Evolutionary conservation across 495 filamentous ascomycete genomes (phyloP).

Genomic region (Aspergillus diversus): DNA sequence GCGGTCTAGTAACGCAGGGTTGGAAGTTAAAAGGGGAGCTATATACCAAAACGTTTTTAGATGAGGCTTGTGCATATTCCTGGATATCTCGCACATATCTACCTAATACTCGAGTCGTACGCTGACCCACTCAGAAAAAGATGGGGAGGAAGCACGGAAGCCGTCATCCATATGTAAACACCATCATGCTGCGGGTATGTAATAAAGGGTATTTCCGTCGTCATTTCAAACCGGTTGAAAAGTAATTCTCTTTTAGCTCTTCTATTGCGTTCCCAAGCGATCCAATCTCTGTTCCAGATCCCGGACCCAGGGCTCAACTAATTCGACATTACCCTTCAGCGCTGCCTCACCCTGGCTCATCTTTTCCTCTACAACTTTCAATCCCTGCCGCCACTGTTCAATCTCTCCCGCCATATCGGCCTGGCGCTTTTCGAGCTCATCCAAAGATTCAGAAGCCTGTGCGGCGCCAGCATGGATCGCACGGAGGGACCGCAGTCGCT

Average conservation of each 20-base stretch:
- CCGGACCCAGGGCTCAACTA: constrained; percentile 87
- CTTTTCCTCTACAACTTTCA: constrained; percentile 76
- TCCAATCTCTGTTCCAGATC: constrained; percentile 78
- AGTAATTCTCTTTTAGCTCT: background rate
- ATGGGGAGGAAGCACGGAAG: background rate
- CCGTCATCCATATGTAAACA: background rate
- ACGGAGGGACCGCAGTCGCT: constrained; percentile 80
- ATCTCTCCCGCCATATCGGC: constrained; percentile 83
- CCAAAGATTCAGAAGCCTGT: constrained; percentile 77
- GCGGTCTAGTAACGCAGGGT: too few species aligned
- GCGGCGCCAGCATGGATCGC: constrained; percentile 87
- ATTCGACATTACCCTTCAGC: constrained; percentile 76
- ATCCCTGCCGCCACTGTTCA: constrained; percentile 79
- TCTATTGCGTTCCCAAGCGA: constrained; percentile 40
- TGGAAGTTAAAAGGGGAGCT: too few species aligned
- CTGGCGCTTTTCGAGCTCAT: constrained; percentile 76
- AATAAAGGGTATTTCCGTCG: constrained; percentile 18
- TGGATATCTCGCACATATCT: too few species aligned
- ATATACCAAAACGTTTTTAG: too few species aligned
- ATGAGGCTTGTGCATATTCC: too few species aligned
- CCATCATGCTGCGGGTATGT: background rate
- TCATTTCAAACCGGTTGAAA: background rate
- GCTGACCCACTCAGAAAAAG: background rate
- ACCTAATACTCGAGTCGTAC: background rate
- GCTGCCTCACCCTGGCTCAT: constrained; percentile 68